Percentiles rank a stretch among this genome's conserved stretches.
Conservation (phyloP, 2,329 filamentous ascomycete species). For the Ceratocystis huliohia region DNA sequence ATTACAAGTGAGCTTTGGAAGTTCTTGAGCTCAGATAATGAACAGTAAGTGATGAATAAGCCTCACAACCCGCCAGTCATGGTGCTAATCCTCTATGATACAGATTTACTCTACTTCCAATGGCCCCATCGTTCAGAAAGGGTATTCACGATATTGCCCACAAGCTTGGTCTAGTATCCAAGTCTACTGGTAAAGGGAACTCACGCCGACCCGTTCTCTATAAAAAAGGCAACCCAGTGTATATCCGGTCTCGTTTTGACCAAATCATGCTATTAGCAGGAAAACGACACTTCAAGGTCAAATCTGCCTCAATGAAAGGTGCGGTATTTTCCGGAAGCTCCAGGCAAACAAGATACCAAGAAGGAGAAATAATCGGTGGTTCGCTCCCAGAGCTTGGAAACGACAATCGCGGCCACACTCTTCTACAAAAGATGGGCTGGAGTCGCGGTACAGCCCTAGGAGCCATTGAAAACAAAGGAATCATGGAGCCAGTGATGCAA, state of each 20-base stretch:
- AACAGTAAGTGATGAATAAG: slow-evolving; percentile 40
- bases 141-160: slow-evolving; percentile 67
- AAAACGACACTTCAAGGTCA: slow-evolving; percentile 15
- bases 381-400: slow-evolving; percentile 70
- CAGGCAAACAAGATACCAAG: slow-evolving; percentile 30
- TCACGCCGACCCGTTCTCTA: slow-evolving; percentile 65
- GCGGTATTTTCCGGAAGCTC: slow-evolving; percentile 13
- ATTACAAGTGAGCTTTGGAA: slow-evolving; percentile 57
- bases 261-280: slow-evolving; percentile 2
- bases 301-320: background rate
- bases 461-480: slow-evolving; percentile 71
- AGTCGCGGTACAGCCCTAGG: slow-evolving; percentile 74
- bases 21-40: slow-evolving; percentile 53
- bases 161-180: slow-evolving; percentile 66
- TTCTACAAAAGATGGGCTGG: slow-evolving; percentile 98
- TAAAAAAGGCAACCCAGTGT: slow-evolving; percentile 12
- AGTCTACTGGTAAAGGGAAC: slow-evolving; percentile 62
- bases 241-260: background rate
- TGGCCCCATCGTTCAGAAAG: slow-evolving; percentile 67
- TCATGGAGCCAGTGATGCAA: slow-evolving; percentile 72
- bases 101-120: slow-evolving; percentile 66
- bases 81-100: slow-evolving; percentile 15
- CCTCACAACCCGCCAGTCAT: background rate
- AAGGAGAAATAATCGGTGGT: slow-evolving; percentile 81
- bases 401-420: slow-evolving; percentile 70